Percentiles rank a stretch among this genome's conserved stretches.
Evolutionary conservation across 345 rosid genomes (phyloP).

Genomic region (Capsella bursapastoris): DNA sequence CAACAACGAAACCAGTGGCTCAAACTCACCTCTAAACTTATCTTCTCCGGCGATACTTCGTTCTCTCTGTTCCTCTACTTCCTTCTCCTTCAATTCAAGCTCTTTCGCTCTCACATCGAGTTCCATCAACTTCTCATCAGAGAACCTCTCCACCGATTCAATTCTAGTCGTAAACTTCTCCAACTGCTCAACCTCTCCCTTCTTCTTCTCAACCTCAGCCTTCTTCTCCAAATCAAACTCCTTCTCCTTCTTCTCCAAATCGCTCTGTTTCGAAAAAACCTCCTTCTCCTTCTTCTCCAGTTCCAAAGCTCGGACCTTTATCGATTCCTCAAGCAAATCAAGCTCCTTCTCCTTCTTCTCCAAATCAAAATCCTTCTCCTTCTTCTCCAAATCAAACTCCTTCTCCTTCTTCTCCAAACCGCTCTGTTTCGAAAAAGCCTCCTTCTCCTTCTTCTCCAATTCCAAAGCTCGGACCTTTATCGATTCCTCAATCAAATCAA

Average conservation of each 20-base stretch:
- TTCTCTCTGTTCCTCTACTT: conserved; percentile 19
- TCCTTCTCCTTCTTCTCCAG: conserved; percentile 27
- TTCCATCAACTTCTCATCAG: conserved; percentile 15
- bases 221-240: conserved; percentile 25
- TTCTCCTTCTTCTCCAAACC: conserved; percentile 43
- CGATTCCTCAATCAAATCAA: conserved; percentile 37
- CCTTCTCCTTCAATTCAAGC: conserved; percentile 29
- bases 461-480: conserved; percentile 27
- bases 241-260: conserved; percentile 41
- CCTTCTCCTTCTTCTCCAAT: conserved; percentile 25
- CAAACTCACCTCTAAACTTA: conserved; percentile 22
- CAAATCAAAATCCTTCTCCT: not conserved
- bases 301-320: conserved; percentile 28
- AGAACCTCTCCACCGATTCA: not conserved
- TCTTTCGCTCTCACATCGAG: conserved; percentile 30
- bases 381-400: conserved; percentile 25
- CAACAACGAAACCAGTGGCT: conserved; percentile 31
- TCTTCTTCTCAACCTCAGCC: conserved; percentile 22
- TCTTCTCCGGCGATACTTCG: conserved; percentile 26
- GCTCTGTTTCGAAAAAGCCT: not conserved
- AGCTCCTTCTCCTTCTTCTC: conserved; percentile 12
- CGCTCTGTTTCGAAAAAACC: conserved; percentile 11
- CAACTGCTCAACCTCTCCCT: conserved; percentile 21
- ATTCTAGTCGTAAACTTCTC: conserved; percentile 19
- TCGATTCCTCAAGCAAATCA: conserved; percentile 31